Percentiles rank a stretch among this genome's conserved stretches.
Conservation (phyloP, 2,329 filamentous ascomycete genomes). For the Penicillium sp. region DNA sequence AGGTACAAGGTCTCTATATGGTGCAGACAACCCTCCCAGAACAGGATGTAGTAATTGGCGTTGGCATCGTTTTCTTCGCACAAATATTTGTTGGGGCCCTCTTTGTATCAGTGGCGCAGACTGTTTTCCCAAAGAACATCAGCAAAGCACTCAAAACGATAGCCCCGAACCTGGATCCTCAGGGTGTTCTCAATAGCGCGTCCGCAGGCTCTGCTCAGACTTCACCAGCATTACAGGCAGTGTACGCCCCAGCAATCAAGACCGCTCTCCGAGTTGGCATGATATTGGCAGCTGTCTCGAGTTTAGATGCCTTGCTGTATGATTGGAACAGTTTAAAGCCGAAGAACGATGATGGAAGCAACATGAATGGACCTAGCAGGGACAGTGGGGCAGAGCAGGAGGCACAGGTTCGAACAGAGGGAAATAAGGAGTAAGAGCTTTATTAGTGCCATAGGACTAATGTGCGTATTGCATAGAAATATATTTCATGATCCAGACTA, state of each 20-base stretch:
- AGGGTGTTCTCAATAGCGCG: neutral
- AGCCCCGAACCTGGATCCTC: neutral
- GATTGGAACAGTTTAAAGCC: slow-evolving; percentile 4
- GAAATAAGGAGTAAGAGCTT: neutral
- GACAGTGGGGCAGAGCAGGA: neutral
- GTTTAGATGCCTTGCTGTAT: slow-evolving; percentile 3
- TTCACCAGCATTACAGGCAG: neutral
- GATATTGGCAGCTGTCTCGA: neutral
- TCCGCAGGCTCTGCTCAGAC: neutral
- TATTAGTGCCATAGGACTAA: neutral
- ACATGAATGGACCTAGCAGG: neutral
- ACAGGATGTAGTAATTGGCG: slow-evolving; percentile 2
- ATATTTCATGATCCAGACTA: neutral
- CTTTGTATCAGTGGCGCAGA: slow-evolving; percentile 2
- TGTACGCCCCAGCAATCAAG: neutral
- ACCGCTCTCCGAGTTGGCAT: neutral
- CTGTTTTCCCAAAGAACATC: slow-evolving; percentile 1
- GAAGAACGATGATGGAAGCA: neutral
- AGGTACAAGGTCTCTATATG: slow-evolving; percentile 3
- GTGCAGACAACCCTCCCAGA: slow-evolving; percentile 1
- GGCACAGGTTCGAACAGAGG: neutral
- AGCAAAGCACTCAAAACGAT: neutral
- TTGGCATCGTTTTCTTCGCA: slow-evolving; percentile 1
- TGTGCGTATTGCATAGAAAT: neutral
- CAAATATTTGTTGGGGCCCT: slow-evolving; percentile 2